Percentiles rank a stretch among this genome's conserved stretches.
These are phyloP conservation scores for Inonotus obliquus DNA, from an alignment of 1,284 basidiomycete species.

Conservation along the genomic window DNA sequence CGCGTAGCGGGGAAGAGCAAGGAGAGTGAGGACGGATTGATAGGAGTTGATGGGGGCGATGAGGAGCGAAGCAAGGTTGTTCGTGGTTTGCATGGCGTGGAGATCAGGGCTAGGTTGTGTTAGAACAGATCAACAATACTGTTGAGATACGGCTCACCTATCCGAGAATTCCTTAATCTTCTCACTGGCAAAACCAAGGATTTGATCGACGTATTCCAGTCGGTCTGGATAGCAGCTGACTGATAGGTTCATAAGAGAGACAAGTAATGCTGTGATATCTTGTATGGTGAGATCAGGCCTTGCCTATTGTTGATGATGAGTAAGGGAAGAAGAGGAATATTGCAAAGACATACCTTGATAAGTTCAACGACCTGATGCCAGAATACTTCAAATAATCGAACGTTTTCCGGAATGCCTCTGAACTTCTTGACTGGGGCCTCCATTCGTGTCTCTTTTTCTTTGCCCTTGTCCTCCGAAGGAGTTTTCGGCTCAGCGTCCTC, in stretches of 20 bases:
- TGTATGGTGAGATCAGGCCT: conserved; percentile 93
- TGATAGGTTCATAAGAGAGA: conserved; percentile 89
- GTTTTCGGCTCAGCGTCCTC: conserved; percentile 31
- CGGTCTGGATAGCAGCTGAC: conserved; percentile 93
- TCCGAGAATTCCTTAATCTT: conserved; percentile 84
- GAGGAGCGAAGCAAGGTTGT: conserved; percentile 85
- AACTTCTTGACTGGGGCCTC: conserved; percentile 63
- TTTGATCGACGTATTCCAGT: conserved; percentile 93
- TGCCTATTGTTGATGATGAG: conserved; percentile 48
- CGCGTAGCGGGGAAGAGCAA: conserved; percentile 85
- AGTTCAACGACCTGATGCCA: conserved; percentile 98
- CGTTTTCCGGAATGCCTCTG: conserved; percentile 89
- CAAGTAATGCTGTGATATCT: conserved; percentile 90
- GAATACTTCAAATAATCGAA: conserved; percentile 92
- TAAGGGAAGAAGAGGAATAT: background rate
- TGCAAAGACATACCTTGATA: conserved; percentile 67
- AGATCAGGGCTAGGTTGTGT: conserved; percentile 67
- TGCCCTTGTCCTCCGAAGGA: conserved; percentile 40
- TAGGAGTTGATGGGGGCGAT: conserved; percentile 92
- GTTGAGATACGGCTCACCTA: conserved; percentile 46
- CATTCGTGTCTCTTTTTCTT: conserved; percentile 44
- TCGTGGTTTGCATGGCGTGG: conserved; percentile 79
- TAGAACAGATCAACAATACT: background rate
- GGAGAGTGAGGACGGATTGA: conserved; percentile 87
- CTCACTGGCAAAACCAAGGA: conserved; percentile 79